Evolutionary conservation across 768 basidiomycete genomes (phyloP).

Genomic region (Favolaschia claudopus): DNA sequence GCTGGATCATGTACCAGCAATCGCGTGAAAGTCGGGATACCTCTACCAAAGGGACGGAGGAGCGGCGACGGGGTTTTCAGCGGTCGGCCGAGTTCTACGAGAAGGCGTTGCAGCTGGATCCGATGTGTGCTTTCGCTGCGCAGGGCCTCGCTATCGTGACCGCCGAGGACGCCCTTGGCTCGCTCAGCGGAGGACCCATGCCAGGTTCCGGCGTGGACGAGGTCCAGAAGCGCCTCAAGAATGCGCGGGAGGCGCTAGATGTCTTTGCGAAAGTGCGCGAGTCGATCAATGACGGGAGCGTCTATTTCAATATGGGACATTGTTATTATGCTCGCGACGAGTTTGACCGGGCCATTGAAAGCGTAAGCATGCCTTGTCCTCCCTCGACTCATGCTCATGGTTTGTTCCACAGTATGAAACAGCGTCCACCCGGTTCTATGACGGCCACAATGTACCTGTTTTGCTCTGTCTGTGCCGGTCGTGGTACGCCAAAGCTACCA

Average conservation of each 20-base stretch:
- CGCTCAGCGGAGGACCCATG: slow-evolving; percentile 60
- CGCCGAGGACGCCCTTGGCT: slow-evolving; percentile 89
- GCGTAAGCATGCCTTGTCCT: slow-evolving; percentile 59
- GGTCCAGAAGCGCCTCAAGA: slow-evolving; percentile 66
- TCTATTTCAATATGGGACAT: slow-evolving; percentile 96
- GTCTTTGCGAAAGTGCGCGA: slow-evolving; percentile 93
- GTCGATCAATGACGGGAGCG: slow-evolving; percentile 79
- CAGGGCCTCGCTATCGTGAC: slow-evolving; percentile 94
- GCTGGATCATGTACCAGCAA: slow-evolving; percentile 85
- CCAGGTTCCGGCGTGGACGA: slow-evolving; percentile 65
- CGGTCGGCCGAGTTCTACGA: slow-evolving; percentile 92
- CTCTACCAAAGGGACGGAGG: slow-evolving; percentile 62
- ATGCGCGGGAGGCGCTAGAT: slow-evolving; percentile 87
- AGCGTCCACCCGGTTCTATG: slow-evolving; percentile 81
- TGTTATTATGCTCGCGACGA: slow-evolving; percentile 94
- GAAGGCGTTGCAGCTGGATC: slow-evolving; percentile 86
- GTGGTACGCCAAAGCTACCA: slow-evolving; percentile 94
- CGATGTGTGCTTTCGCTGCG: slow-evolving; percentile 89
- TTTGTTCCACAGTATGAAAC: slow-evolving; percentile 79
- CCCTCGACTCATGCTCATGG: not conserved
- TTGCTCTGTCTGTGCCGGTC: slow-evolving; percentile 89
- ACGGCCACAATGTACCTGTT: slow-evolving; percentile 75
- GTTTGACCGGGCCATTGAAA: slow-evolving; percentile 95
- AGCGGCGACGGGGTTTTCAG: slow-evolving; percentile 79
- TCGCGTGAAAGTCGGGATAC: slow-evolving; percentile 84